Evolutionary conservation across 768 basidiomycete genomes (phyloP).

Genomic region (Clitopilus passeckerianus): DNA sequence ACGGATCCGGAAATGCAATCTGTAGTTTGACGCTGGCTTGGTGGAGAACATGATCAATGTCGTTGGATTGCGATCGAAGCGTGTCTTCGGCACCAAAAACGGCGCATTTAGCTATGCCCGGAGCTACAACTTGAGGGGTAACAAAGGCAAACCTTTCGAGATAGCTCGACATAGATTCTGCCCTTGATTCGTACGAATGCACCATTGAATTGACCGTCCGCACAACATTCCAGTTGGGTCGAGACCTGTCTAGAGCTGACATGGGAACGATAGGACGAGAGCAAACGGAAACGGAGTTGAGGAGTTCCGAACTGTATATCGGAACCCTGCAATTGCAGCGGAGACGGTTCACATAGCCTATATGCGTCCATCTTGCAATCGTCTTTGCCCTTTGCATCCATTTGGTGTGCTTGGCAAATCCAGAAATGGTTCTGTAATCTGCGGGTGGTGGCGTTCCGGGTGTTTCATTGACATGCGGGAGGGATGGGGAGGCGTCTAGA

Average conservation of each 20-base stretch:
- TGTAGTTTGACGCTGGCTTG: constrained; percentile 75
- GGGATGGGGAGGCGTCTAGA: constrained; percentile 53
- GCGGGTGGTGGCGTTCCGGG: constrained; percentile 64
- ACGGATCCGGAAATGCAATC: constrained; percentile 90
- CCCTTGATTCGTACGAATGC: constrained; percentile 60
- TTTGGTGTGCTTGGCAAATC: constrained; percentile 54
- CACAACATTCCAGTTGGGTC: constrained; percentile 36
- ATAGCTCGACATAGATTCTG: constrained; percentile 42
- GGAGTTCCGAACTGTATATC: constrained; percentile 40
- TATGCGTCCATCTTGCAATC: constrained; percentile 62
- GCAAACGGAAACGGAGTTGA: constrained; percentile 29
- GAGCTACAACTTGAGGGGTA: constrained; percentile 73
- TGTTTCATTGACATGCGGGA: constrained; percentile 49
- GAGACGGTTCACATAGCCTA: constrained; percentile 67
- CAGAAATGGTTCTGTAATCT: constrained; percentile 71
- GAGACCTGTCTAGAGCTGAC: constrained; percentile 32
- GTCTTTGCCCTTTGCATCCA: constrained; percentile 44
- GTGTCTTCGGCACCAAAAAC: constrained; percentile 36
- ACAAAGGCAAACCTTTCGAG: constrained; percentile 75
- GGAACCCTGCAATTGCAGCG: constrained; percentile 56
- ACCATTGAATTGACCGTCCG: constrained; percentile 42
- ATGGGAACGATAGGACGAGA: constrained; percentile 48
- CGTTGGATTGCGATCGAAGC: constrained; percentile 25
- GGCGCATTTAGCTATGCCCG: constrained; percentile 63
- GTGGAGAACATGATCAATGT: constrained; percentile 71